Evolutionary conservation across 2,329 filamentous ascomycete genomes (phyloP).

Genomic region (Aspergillus sp.): DNA sequence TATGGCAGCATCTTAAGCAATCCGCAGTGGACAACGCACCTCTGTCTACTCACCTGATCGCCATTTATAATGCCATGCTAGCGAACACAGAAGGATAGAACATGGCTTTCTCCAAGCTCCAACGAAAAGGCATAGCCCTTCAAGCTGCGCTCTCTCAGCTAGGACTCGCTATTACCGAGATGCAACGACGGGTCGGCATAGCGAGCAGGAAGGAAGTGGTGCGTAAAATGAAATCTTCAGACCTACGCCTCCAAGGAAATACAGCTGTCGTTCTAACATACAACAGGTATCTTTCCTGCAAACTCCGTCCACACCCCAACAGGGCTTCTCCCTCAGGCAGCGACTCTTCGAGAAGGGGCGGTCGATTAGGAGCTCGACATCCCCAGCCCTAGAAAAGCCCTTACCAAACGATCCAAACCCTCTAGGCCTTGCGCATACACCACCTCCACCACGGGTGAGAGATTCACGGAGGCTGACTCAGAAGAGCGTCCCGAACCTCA

Average conservation of each 20-base stretch:
- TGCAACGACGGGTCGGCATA: slow-evolving; percentile 79
- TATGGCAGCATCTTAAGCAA: slow-evolving; percentile 70
- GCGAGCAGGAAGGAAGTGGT: slow-evolving; percentile 69
- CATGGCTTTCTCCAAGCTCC: slow-evolving; percentile 72
- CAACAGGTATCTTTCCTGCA: slow-evolving; percentile 22
- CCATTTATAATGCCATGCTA: slow-evolving; percentile 85
- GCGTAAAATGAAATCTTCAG: slow-evolving; percentile 46
- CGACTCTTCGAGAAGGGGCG: slow-evolving; percentile 21
- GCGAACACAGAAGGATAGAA: slow-evolving; percentile 91
- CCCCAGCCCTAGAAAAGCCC: slow-evolving; percentile 24
- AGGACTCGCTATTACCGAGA: slow-evolving; percentile 74
- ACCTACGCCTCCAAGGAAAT: too few species aligned
- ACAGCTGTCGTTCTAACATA: slow-evolving; percentile 5
- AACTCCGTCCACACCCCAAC: slow-evolving; percentile 7
- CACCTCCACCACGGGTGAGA: slow-evolving; percentile 10
- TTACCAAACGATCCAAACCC: slow-evolving; percentile 27
- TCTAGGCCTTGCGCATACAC: slow-evolving; percentile 7
- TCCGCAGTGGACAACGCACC: slow-evolving; percentile 63
- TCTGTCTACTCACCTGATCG: slow-evolving; percentile 58
- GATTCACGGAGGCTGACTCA: slow-evolving; percentile 9
- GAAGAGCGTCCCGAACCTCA: slow-evolving; percentile 17
- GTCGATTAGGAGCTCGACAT: slow-evolving; percentile 5
- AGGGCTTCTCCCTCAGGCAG: slow-evolving; percentile 21
- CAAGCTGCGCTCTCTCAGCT: slow-evolving; percentile 69
- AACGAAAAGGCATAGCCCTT: slow-evolving; percentile 68